Base-by-base conservation (phyloP, 192 early-diverging fungal species). In the Paraglomus occultum region DNA sequence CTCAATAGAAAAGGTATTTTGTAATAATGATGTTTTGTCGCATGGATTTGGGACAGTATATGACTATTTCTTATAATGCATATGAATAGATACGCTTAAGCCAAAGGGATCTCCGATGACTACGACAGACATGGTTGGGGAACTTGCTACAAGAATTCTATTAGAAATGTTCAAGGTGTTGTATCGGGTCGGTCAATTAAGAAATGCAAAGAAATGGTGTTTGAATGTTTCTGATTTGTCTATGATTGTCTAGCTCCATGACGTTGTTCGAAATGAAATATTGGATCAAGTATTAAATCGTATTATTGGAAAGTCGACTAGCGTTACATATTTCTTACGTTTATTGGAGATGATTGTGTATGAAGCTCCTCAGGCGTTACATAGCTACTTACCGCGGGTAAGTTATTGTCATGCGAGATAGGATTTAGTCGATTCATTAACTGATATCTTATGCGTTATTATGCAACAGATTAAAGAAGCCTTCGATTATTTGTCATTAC, bases 181-280 rank as follows among this genome's bases (percentile, higher is more conserved):
- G 7, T 14, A 8, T 50, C 2, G 11, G n/a, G 39, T 38, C 8
- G 52, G 38, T 69, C 43, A 18, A 43, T 17, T 39, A 45, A 8
- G 50, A 8, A 2, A 8, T 39, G 1, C 10, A 51, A 22, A 9
- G 8, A 50, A 17, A 4, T 12, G 31, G 8, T 40, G 11, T 49
- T 9, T 17, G 44, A 64, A 7, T 5, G 20, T 12, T 39, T 15
- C 20, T 20, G 10, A 15, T 52, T 8, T 22, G 1, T 51, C 18
- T 8, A 52, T 71, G 12, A 70, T 78, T 87, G 78, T 69, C 18
- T 71, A 62, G 77, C 67, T 80, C 8, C 91, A 92, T 68, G 81
- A 79, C 46, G 85, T 90, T 63, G 85, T 88, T 54, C 83, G 91
- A 18, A 71, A 71, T 15, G 89, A 91, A 70, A 79, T 92, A n/a